Base-by-base conservation (phyloP, 2,329 filamentous ascomycete genomes). In the Chrysoporthe puriensis region DNA sequence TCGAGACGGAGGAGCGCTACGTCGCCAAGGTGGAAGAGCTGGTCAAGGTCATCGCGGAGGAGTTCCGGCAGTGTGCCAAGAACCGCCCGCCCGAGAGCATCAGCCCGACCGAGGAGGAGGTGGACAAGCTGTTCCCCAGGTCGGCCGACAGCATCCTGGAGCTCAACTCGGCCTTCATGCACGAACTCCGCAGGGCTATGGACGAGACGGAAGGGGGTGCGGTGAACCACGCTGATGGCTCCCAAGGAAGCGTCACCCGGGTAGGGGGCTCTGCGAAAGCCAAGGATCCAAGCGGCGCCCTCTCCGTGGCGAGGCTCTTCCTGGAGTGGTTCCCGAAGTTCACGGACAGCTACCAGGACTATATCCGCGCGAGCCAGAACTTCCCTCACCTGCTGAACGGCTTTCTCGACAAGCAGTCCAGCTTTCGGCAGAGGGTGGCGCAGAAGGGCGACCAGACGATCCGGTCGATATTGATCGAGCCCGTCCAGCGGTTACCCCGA, bases 321-420 rank as follows among this genome's bases (percentile, higher is more conserved):
- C 81, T 96, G 4, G 92, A 96, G 72, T 97, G 94, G 93, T 96
- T 99, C 72, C 96, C 96, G 7, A 90, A 90, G 72, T 98, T 99
- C 76, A 91, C 92, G 36, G 89, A 94, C 68, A 94, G 92, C 74
- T 99, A 99, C 77, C 90, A 93, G 72, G 91, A 96, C 71, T 99
- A 98, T 77, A 96, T 99, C 78, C 90, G 90, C 73, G 91, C 93
- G 13, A 97, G 97, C 77, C 92, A 94, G 71, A 88, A 93, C 69
- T 96, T 97, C 72, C 91, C 94, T 0, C 89, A 91, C 66, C 85
- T 95, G 18, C 86, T 98, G 65, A 93, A 91, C 72, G 84, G 86
- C 1, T 93, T 97, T 73, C 85, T 96, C 70, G 91, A 93, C 73
- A 89, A 90, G 66, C 90, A 91, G 70, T 95, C 94, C 2, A 94